Base-by-base conservation (phyloP, 306 rosid species). In the Aeschynomene evenia region DNA sequence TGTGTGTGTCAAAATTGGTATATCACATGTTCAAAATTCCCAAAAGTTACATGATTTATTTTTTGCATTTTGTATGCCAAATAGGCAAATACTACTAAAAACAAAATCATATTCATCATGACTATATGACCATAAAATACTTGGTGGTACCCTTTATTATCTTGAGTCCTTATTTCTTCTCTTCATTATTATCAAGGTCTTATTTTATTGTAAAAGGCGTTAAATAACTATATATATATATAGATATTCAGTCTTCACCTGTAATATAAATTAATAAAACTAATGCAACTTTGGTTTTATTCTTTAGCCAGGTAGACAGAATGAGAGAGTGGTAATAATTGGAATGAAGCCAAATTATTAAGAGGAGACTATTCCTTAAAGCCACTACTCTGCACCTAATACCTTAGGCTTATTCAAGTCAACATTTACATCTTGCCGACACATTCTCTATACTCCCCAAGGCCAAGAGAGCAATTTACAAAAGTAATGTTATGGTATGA, bases 361-460 rank as follows among this genome's bases (percentile, higher is more conserved):
- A 34, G 33, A 53, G 43, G 20, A 57, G 37, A 56, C 68, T 56
- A 46, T 75, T 75, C 54, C 23, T 22, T 56, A 51, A n/a, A 53
- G 66, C 49, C 14, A 20, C 46, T 31, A 65, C n/a, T n/a, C n/a
- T n/a, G n/a, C 60, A 54, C 66, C 50, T 42, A 63, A 62, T 52
- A n/a, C 11, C 48, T 74, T 20, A 31, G 29, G 70, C 24, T 72
- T 48, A 73, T 79, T 37, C 62, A 68, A 73, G 60, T 78, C 82
- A 72, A 65, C 75, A 21, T 59, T 22, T 67, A 33, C 52, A 53
- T 72, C 3, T n/a, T 79, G 76, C 68, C 55, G 75, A 73, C 72
- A 73, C 79, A 60, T 79, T 60, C 66, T 72, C 20, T 56, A n/a
- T n/a, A 68, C 77, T 24, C 23, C 15, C 62, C 43, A 46, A 45